Base-by-base conservation (phyloP, 2,329 filamentous ascomycete species). In the Ceratocystis albifundus region DNA sequence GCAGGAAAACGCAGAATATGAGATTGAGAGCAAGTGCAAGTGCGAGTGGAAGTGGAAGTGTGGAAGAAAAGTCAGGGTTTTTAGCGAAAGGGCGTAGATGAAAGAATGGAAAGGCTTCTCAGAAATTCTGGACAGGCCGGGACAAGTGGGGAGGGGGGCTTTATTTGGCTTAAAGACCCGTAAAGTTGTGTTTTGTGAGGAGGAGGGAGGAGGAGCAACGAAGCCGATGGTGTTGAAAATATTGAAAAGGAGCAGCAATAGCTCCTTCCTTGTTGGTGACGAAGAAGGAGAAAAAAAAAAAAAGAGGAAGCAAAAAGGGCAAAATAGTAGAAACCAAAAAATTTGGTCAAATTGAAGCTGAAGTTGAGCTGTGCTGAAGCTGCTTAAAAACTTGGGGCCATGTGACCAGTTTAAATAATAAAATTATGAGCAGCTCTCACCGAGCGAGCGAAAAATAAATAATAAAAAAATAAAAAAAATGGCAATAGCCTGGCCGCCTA, bases 101-200 rank as follows among this genome's bases (percentile, higher is more conserved):
- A 61, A 20, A 61, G 55, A 48, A 61, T 50, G n/a, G 46, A 28
- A 48, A 61, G 41, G 25, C 7, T 25, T 25, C 22, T 36, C 28
- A 61, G 36, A 41, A 41, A 67, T 64, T 36, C 50, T 44, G 53
- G 62, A 32, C 36, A 61, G 53, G 25, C 57, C 59, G 65, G 65
- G 62, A 67, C 53, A 64, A 22, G 46, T 32, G 50, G 61, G n/a
- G n/a, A n/a, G n/a, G n/a, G n/a, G 62, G 48, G 62, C 53, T 67
- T 64, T 67, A 67, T 64, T 59, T 32, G 57, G 28, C n/a, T 25
- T 55, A 61, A 67, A 64, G 46, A 59, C 25, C 15, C 36, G 61
- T 22, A n/a, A 48, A 61, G 46, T 41, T 32, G 62, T n/a, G 30
- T n/a, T 32, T 25, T 61, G n/a, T n/a, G n/a, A n/a, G n/a, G 15